Evolutionary conservation across 2,329 filamentous ascomycete genomes (phyloP), one percentile per base, ranked within the genome.

Genomic region (Colletotrichum sp.): DNA sequence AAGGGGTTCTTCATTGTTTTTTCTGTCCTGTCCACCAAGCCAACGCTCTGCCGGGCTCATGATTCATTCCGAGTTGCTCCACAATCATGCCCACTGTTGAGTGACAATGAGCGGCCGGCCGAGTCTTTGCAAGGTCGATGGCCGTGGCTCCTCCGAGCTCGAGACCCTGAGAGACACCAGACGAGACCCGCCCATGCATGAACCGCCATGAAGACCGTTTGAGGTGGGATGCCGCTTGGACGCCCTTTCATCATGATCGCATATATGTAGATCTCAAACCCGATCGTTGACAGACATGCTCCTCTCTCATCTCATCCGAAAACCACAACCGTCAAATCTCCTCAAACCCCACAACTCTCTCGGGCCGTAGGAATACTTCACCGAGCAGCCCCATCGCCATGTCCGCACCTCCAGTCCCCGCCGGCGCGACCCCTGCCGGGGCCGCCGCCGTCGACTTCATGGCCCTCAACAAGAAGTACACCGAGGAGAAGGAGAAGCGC

Each of bases 401-500:
- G 74, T 65, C 74, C 5, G 63, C 63, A 30, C 16, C 74, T 21
- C 36, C 60, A 34, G 55, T 24, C 10, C 43, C 43, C 52, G 26
- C 52, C 7, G 55, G 52, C 16, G 48, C 43, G 6, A 75, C 64
- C 48, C 15, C 61, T 16, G 66, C 30, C n/a, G 71, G 63, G 16
- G 74, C 43, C 36, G 60, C 52, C n/a, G 59, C 71, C 30, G 24
- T 74, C 30, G 77, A 78, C 61, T 68, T 79, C 65, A 59, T 61
- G 64, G 77, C 77, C 34, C 71, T 83, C 18, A 79, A 79, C 13
- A 77, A 81, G 13, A 84, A 82, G 60, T 86, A 86, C 73, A 75
- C 74, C 7, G 79, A 82, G 28, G 85, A 86, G 72, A 83, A 80
- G 5, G 72, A 81, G 36, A 86, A 84, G 61, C 82, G 85, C 3